Evolutionary conservation across 177 flowering plant genomes (phyloP).

Genomic region (Vitis hybrid): DNA sequence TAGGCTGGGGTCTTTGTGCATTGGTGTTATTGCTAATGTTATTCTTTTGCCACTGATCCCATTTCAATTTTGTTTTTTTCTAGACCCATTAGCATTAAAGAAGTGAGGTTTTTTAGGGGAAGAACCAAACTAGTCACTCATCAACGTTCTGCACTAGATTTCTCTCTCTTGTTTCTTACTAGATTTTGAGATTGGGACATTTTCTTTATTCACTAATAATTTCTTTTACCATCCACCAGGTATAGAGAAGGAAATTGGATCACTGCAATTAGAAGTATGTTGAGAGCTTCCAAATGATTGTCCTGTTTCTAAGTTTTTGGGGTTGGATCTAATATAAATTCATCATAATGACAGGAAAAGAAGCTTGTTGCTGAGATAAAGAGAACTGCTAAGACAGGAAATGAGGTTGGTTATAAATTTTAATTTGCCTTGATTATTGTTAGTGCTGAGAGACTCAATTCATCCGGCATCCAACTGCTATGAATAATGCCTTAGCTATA

Average conservation of each 20-base stretch:
- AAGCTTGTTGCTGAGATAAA: constrained; percentile 49
- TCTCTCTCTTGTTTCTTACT: neutral
- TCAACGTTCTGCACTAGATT: neutral
- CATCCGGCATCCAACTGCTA: neutral
- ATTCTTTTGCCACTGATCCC: neutral
- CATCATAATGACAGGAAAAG: constrained; percentile 36
- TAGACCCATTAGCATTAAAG: neutral
- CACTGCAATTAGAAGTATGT: constrained; percentile 47
- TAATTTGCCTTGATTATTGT: neutral
- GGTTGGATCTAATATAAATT: constrained; percentile 12
- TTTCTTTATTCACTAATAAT: neutral
- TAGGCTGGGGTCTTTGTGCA: too few species aligned
- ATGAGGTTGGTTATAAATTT: constrained; percentile 26
- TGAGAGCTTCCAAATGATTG: neutral
- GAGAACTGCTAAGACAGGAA: constrained; percentile 50
- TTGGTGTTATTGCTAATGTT: neutral
- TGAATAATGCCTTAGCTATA: neutral
- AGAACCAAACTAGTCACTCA: neutral
- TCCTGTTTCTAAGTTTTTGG: neutral
- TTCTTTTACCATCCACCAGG: constrained; percentile 24
- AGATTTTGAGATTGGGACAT: neutral
- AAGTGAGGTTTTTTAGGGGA: neutral
- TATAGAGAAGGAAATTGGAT: constrained; percentile 48
- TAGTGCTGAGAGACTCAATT: neutral
- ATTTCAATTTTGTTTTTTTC: too few species aligned